phyloP scores from a whole-genome alignment of 495 filamentous ascomycete genomes.

The Annulohypoxylon maeteangense region DNA sequence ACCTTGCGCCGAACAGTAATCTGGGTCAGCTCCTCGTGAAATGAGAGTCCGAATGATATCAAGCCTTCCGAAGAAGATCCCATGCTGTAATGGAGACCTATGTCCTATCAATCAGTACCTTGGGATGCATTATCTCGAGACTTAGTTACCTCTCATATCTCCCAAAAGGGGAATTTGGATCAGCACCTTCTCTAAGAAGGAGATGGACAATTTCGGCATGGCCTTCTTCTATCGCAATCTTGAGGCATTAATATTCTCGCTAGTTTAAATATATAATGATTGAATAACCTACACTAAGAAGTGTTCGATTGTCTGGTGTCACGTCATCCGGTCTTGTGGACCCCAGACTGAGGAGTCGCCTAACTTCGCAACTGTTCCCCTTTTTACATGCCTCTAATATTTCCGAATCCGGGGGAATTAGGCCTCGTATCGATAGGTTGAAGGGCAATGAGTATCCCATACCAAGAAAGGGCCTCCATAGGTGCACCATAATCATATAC shows the following conservation, averaged over 20 bases:
- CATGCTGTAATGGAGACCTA: neutral
- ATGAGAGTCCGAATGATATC: neutral
- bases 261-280: neutral
- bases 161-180: neutral
- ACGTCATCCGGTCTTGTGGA: neutral
- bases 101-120: neutral
- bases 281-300: neutral
- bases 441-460: neutral
- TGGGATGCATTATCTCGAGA: neutral
- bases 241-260: neutral
- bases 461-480: neutral
- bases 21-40: neutral
- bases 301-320: neutral
- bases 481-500: neutral
- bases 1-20: neutral
- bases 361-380: neutral
- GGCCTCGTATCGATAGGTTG: neutral
- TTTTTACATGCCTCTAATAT: neutral
- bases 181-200: neutral
- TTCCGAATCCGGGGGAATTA: neutral
- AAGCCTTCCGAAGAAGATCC: neutral
- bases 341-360: neutral
- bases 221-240: neutral
- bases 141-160: too few relatives aligned
- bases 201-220: neutral